Percentiles rank a stretch among this genome's conserved stretches.
These are phyloP conservation scores for Tausonia pullulans DNA, from an alignment of 1,284 basidiomycete genomes.

Conservation along the genomic window DNA sequence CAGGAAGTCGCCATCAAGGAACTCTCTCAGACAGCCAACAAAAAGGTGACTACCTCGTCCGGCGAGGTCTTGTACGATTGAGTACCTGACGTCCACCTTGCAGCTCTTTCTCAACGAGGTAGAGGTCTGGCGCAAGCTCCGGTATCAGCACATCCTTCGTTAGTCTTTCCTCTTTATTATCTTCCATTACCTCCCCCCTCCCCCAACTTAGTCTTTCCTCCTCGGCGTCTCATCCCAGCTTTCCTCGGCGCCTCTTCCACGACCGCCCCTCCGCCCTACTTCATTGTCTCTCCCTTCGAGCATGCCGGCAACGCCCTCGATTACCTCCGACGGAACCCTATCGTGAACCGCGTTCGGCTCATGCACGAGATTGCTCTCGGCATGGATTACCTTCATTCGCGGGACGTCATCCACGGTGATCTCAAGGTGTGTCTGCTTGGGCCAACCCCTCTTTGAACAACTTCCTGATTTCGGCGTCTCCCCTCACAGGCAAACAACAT, in stretches of 20 bases:
- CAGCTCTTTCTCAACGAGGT: slow-evolving; percentile 27
- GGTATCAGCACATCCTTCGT: slow-evolving; percentile 21
- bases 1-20: slow-evolving; percentile 26
- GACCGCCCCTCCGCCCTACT: slow-evolving; percentile 49
- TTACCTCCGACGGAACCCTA: slow-evolving; percentile 40
- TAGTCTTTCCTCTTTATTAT: not conserved
- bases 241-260: slow-evolving; percentile 52
- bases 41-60: slow-evolving; percentile 7
- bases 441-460: not conserved
- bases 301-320: slow-evolving; percentile 38
- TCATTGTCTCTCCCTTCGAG: slow-evolving; percentile 54
- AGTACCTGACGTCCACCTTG: not conserved
- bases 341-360: slow-evolving; percentile 26
- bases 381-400: slow-evolving; percentile 58
- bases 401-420: slow-evolving; percentile 56
- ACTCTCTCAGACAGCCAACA: slow-evolving; percentile 19
- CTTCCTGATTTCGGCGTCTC: not conserved
- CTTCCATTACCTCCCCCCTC: not conserved
- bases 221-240: slow-evolving; percentile 28
- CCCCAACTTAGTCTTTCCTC: slow-evolving; percentile 21
- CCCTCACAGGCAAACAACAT: slow-evolving; percentile 52
- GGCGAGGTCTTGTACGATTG: no score
- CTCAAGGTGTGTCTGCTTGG: slow-evolving; percentile 43
- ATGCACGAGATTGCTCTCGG: slow-evolving; percentile 61
- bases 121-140: slow-evolving; percentile 25